Evolutionary conservation across 306 rosid genomes (phyloP), one percentile per base, ranked within the genome.

Genomic region (Dryas alaskensis): DNA sequence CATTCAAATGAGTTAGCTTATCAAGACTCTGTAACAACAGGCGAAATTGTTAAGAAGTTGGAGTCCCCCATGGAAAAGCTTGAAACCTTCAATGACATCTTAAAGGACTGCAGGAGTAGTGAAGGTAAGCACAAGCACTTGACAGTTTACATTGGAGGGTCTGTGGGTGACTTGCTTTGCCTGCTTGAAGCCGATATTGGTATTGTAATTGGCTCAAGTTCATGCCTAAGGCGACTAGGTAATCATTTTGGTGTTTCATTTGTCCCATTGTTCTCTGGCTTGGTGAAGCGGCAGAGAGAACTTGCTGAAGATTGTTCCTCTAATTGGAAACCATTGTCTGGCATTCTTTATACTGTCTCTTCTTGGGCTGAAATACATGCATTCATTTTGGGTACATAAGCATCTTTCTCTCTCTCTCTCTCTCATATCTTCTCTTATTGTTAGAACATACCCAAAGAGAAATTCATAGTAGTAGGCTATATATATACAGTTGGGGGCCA

Each of bases 161-260:
- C 72, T 4, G 82, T 79, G 49, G 78, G 82, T 1, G 82, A 79
- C 74, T 40, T 79, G 9, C 78, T 79, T 66, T 73, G 78, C 69
- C 51, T 79, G 49, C 78, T 79, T 60, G 65, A 79, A 60, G 82
- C 82, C 25, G 78, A 79, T 59, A 67, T 79, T 10, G 82, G 82
- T 6, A 57, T 79, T 5, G 74, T 79, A 8, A 48, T 73, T 11
- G 78, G 78, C 22, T 73, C 78, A 11, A 79, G 82, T 50, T 44
- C 65, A 14, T 39, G 51, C 52, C 27, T 79, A 46, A 67, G 69
- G 70, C 55, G 58, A 49, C 43, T 79, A 19, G 82, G 74, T 8
- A 9, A 47, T 40, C 74, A 73, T 14, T 79, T 79, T 8, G 82
- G 82, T 0, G 74, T 79, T 58, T 37, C 65, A 6, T 73, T 79